These are phyloP conservation scores for Lumnitzera racemosa DNA, from an alignment of 345 rosid genomes.

Conservation along the genomic window DNA sequence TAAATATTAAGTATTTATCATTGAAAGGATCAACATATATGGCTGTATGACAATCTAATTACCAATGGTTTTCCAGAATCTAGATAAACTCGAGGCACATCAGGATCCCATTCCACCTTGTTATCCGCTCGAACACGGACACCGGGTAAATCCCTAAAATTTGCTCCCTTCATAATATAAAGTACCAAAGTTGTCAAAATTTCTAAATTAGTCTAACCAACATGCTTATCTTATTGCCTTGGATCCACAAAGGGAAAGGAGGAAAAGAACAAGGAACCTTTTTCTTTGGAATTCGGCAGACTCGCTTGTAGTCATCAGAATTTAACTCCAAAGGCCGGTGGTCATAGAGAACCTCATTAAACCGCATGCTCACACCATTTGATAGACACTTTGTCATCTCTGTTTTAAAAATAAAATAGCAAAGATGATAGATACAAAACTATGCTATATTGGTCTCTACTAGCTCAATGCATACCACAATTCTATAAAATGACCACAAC, in stretches of 20 bases:
- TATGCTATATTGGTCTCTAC: no score
- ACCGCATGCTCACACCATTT: not conserved
- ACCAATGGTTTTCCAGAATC: slow-evolving; percentile 46
- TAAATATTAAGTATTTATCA: no score
- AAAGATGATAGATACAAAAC: no score
- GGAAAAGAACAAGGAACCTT: slow-evolving; percentile 19
- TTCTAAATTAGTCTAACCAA: not conserved
- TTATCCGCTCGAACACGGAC: slow-evolving; percentile 34
- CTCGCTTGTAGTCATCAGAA: slow-evolving; percentile 33
- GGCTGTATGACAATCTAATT: not conserved
- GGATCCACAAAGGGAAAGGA: no score
- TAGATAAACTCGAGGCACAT: slow-evolving; percentile 24
- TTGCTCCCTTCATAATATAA: slow-evolving; percentile 36
- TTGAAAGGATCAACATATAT: no score
- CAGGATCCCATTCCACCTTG: slow-evolving; percentile 41
- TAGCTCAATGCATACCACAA: no score
- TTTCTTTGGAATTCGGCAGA: slow-evolving; percentile 39
- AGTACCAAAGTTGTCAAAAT: not conserved
- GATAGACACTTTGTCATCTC: slow-evolving; percentile 20
- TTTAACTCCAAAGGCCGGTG: slow-evolving; percentile 41
- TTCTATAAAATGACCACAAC: no score
- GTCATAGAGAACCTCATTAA: slow-evolving; percentile 23
- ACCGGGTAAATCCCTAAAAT: slow-evolving; percentile 61
- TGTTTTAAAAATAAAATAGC: slow-evolving; percentile 5
- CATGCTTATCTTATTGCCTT: not conserved